A percentile compares a stretch with the other conserved stretches of the same genome.
Evolutionary conservation across 306 rosid species (phyloP).

Genomic region (Pyrus communis): DNA sequence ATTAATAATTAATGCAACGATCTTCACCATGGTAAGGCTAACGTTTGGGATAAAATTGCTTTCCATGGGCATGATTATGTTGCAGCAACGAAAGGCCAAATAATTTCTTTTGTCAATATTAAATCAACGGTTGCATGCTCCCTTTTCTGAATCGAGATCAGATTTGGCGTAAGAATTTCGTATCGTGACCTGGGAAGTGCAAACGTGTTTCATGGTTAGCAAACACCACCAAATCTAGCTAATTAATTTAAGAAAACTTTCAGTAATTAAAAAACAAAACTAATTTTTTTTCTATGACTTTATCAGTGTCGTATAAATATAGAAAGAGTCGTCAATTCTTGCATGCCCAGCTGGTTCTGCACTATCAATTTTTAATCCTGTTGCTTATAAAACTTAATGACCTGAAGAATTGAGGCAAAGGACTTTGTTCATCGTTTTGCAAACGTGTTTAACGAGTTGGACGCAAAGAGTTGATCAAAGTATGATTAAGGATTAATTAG

Average conservation of each 20-base stretch:
- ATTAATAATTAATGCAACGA: too few species aligned
- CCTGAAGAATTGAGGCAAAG: not conserved
- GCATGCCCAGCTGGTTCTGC: not conserved
- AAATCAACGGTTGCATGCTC: not conserved
- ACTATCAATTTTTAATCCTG: not conserved
- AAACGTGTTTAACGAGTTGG: conserved; percentile 16
- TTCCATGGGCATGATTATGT: too few species aligned
- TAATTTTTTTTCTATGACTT: not conserved
- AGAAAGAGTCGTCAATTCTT: not conserved
- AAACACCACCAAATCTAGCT: not conserved
- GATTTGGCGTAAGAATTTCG: not conserved
- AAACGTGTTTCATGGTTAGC: conserved; percentile 13
- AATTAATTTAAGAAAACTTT: too few species aligned
- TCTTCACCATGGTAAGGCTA: too few species aligned
- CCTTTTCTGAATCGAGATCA: not conserved
- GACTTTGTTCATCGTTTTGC: not conserved
- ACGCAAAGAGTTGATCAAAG: not conserved
- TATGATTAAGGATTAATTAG: not conserved
- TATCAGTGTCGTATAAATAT: too few species aligned
- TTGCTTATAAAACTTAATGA: not conserved
- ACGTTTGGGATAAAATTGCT: too few species aligned
- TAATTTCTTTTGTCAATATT: not conserved
- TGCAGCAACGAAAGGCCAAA: too few species aligned
- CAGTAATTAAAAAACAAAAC: too few species aligned
- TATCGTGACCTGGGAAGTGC: not conserved